These are phyloP conservation scores for Trichophyton rubrum DNA, from an alignment of 2,329 filamentous ascomycete species.

Conservation along the genomic window DNA sequence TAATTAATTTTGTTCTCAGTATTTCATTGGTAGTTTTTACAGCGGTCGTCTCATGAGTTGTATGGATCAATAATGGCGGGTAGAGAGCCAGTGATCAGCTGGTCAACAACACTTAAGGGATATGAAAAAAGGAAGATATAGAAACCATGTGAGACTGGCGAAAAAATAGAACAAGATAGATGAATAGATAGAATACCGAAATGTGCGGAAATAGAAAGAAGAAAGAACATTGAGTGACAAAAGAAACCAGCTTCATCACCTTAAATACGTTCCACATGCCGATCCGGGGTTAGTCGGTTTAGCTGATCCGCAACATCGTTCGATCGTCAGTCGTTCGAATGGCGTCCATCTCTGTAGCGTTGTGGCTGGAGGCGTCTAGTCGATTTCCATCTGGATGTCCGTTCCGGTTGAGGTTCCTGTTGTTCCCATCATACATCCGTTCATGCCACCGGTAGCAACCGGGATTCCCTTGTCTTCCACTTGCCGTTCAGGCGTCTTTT, in stretches of 20 bases:
- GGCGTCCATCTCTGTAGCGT: not conserved
- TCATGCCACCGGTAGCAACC: slow-evolving; percentile 17
- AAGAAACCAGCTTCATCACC: slow-evolving; percentile 6
- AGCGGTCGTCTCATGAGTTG: not conserved
- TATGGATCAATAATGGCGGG: not conserved
- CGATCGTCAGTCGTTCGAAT: not conserved
- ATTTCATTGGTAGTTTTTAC: not conserved
- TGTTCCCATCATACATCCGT: slow-evolving; percentile 15
- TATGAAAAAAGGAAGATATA: not conserved
- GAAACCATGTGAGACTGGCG: not conserved
- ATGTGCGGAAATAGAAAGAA: not conserved
- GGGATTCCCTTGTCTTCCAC: slow-evolving; percentile 15
- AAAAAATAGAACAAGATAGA: not conserved
- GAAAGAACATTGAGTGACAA: slow-evolving; percentile 1
- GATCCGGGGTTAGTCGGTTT: not conserved
- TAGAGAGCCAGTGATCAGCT: not conserved
- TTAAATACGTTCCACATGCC: not conserved
- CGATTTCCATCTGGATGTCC: slow-evolving; percentile 31
- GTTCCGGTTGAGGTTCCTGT: slow-evolving; percentile 27
- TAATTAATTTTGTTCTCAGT: not conserved
- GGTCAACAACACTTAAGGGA: not conserved
- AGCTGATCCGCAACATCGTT: not conserved
- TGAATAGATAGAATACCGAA: slow-evolving; percentile 1
- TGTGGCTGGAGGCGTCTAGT: not conserved
- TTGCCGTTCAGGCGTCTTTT: slow-evolving; percentile 21